Percentiles rank a stretch among this genome's conserved stretches.
phyloP scores from a whole-genome alignment of 2,329 filamentous ascomycete genomes.

The Ophidiomyces ophidiicola region DNA sequence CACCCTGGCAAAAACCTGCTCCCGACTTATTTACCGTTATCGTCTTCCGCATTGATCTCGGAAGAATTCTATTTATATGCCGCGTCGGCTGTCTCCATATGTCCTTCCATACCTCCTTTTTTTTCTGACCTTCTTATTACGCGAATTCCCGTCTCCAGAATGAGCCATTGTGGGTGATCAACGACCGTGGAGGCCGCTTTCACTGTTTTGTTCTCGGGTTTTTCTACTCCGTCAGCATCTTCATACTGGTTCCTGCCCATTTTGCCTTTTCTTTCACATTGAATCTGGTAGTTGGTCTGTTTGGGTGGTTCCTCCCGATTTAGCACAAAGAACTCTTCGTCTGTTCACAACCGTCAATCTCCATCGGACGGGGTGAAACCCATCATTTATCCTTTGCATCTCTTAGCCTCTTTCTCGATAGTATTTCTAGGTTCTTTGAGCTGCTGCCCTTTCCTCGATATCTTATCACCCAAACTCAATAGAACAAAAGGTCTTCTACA shows the following conservation, averaged over 20 bases:
- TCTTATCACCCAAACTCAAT: not conserved
- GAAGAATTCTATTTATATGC: too few relatives aligned
- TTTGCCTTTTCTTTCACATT: slow-evolving; percentile 2
- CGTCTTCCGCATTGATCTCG: too few relatives aligned
- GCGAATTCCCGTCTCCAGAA: too few relatives aligned
- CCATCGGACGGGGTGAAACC: not conserved
- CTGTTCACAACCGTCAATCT: not conserved
- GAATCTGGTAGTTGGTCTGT: not conserved
- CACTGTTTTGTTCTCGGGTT: too few relatives aligned
- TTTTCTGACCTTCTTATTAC: too few relatives aligned
- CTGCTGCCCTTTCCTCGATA: not conserved
- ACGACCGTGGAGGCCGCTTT: too few relatives aligned
- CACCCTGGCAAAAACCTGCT: too few relatives aligned
- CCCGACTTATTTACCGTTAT: too few relatives aligned
- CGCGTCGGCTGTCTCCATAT: too few relatives aligned
- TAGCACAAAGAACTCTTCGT: not conserved
- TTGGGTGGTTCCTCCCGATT: slow-evolving; percentile 2
- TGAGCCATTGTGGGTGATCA: too few relatives aligned
- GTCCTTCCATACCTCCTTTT: too few relatives aligned
- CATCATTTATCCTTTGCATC: not conserved
- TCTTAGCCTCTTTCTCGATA: not conserved
- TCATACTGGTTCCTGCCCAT: not conserved
- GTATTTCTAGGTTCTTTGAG: slow-evolving; percentile 7
- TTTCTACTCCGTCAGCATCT: not conserved
- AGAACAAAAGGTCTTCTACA: not conserved